Base-by-base conservation (phyloP, 1,139 yeast genomes). In the Kodamaea alishanica region DNA sequence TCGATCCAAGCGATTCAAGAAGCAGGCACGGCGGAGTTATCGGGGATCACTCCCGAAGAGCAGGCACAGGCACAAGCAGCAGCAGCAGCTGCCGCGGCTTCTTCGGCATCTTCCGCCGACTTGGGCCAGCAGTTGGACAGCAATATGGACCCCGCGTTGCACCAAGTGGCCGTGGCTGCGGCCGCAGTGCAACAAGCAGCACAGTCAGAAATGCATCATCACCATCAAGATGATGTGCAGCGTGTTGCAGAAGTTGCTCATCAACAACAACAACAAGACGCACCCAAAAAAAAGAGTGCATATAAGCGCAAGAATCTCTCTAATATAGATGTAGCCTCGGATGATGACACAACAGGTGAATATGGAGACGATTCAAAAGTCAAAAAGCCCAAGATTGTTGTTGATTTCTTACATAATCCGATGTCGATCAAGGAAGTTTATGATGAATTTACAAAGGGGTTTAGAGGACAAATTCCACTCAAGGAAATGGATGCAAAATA, bases 391-490 rank as follows among this genome's bases (percentile, higher is more conserved):
- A 68, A 65, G 43, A 60, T 70, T 28, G 44, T 55, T 15, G 62
- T 70, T 35, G 71, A 66, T 39, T 71, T 71, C 44, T 56, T 71
- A 27, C 74, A 70, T 45, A 70, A 70, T 44, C 77, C 76, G 6
- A 67, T 67, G 63, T 65, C 75, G 1, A 72, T 71, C 4, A 60
- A 61, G 41, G 75, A 71, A 43, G 69, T 71, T 32, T 70, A 70
- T 53, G 75, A 70, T 39, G 77, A 71, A 48, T 71, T 66, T 49
- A 67, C 68, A 36, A 65, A 66, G 40, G 77, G 77, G 6, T 70
- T 67, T 50, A 62, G 69, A 23, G 75, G 75, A 25, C 77, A 71
- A 50, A 65, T 66, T 3, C 73, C 77, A 6, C 56, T 71, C 38
- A 56, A 70, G 35, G 73, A 69, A 31, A 60, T 70, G 62, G 77